Percentiles rank a stretch among this genome's conserved stretches.
phyloP scores from a whole-genome alignment of 2,329 filamentous ascomycete genomes.

The Fusarium sp. region DNA sequence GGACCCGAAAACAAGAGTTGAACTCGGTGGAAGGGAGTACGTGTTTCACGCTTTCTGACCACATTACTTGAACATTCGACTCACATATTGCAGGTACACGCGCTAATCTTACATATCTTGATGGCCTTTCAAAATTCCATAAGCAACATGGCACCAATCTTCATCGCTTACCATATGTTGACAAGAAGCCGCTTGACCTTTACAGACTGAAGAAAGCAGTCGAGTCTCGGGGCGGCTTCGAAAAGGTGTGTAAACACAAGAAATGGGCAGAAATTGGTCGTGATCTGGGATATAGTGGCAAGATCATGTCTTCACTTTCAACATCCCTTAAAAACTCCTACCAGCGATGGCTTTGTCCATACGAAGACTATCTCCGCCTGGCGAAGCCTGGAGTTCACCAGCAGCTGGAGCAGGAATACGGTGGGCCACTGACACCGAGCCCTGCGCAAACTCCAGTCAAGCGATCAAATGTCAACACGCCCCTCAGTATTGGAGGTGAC shows the following conservation, averaged over 20 bases:
- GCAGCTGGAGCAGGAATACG: slow-evolving; percentile 91
- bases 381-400: slow-evolving; percentile 98
- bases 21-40: slow-evolving; percentile 98
- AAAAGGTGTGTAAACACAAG: slow-evolving; percentile 95
- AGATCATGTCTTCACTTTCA: slow-evolving; percentile 99
- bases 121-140: slow-evolving; percentile 95
- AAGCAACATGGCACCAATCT: slow-evolving; percentile 95
- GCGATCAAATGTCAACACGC: slow-evolving; percentile 69
- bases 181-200: slow-evolving; percentile 95
- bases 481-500: slow-evolving; percentile 67
- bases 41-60: slow-evolving; percentile 48
- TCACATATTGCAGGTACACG: slow-evolving; percentile 77
- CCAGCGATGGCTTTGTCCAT: slow-evolving; percentile 95
- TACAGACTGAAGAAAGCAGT: slow-evolving; percentile 98
- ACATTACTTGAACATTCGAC: slow-evolving; percentile 4
- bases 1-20: slow-evolving; percentile 93
- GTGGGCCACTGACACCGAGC: slow-evolving; percentile 86
- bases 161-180: slow-evolving; percentile 93
- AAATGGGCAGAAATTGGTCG: slow-evolving; percentile 99
- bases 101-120: slow-evolving; percentile 94
- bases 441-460: slow-evolving; percentile 77
- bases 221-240: slow-evolving; percentile 92
- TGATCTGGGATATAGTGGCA: slow-evolving; percentile 96
- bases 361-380: slow-evolving; percentile 91
- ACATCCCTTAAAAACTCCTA: slow-evolving; percentile 99